Conservation (phyloP, 352 stramenopile genomes). For the Phytopythium helicoides region DNA sequence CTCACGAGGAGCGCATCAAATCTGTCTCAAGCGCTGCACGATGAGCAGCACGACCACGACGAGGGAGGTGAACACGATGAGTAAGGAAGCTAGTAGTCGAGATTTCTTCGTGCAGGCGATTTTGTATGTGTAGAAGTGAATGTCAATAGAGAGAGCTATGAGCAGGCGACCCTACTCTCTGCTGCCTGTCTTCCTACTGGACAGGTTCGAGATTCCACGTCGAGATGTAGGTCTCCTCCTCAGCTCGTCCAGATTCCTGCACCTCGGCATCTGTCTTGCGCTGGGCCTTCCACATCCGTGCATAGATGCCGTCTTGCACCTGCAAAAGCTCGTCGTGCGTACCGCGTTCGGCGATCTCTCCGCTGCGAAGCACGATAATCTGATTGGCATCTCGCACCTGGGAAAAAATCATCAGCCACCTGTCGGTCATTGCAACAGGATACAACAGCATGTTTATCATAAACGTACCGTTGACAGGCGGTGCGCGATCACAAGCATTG, state of each 20-base stretch:
- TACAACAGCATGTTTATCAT: slow-evolving; percentile 10
- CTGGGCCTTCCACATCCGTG: slow-evolving; percentile 77
- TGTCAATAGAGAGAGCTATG: no score
- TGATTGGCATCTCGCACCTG: slow-evolving; percentile 83
- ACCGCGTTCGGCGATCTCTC: slow-evolving; percentile 84
- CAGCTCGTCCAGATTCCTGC: neutral
- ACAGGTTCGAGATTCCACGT: no score
- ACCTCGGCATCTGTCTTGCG: slow-evolving; percentile 46
- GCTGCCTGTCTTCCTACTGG: no score
- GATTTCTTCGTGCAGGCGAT: no score
- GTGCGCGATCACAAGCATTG: slow-evolving; percentile 98
- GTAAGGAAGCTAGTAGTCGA: neutral
- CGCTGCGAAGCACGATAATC: slow-evolving; percentile 92
- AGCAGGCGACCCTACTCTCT: no score
- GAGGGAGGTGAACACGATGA: neutral
- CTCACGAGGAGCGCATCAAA: slow-evolving; percentile 38
- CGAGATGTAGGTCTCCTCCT: neutral
- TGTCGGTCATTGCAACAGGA: slow-evolving; percentile 6
- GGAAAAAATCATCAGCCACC: neutral
- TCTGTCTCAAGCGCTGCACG: slow-evolving; percentile 12
- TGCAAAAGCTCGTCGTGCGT: slow-evolving; percentile 90
- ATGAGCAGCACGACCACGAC: slow-evolving; percentile 4
- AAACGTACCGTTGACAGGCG: slow-evolving; percentile 91
- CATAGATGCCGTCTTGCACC: slow-evolving; percentile 67
- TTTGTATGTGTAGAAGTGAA: no score